Percentiles rank a stretch among this genome's conserved stretches.
phyloP scores from a whole-genome alignment of 139 green algal species.

The Picochlorum sp. region DNA sequence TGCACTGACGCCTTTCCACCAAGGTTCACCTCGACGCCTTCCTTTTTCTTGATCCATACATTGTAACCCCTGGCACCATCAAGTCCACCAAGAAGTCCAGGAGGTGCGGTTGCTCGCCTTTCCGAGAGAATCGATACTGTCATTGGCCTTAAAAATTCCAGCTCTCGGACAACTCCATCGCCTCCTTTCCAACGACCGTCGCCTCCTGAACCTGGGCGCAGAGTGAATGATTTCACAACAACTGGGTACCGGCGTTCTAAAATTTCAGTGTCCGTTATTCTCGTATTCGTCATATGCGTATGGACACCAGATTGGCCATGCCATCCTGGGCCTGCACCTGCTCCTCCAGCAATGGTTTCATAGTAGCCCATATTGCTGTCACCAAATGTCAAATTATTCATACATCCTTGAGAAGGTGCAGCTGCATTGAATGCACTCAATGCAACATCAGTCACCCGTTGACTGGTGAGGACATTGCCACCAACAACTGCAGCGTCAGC shows the following conservation, averaged over 20 bases:
- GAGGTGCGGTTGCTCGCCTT: constrained; percentile 60
- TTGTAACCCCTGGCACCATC: constrained; percentile 60
- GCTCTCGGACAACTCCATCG: constrained; percentile 80
- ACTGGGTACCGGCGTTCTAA: constrained; percentile 87
- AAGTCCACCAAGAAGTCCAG: constrained; percentile 69
- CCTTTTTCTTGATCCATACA: constrained; percentile 45
- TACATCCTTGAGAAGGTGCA: constrained; percentile 87
- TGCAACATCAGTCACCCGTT: constrained; percentile 93
- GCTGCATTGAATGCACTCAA: constrained; percentile 83
- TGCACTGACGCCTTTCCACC: constrained; percentile 68
- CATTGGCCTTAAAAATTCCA: constrained; percentile 82
- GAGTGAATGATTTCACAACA: constrained; percentile 70
- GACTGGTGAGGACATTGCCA: constrained; percentile 96
- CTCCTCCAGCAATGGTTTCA: constrained; percentile 92
- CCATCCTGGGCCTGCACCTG: constrained; percentile 83
- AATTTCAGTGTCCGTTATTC: constrained; percentile 93
- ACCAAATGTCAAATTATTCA: constrained; percentile 99
- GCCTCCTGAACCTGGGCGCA: constrained; percentile 74
- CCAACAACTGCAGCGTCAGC: constrained; percentile 78
- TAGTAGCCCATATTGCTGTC: constrained; percentile 89
- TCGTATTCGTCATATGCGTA: constrained; percentile 99
- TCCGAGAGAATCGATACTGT: constrained; percentile 81
- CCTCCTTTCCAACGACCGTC: constrained; percentile 65
- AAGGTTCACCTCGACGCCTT: constrained; percentile 54
- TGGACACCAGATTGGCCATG: constrained; percentile 84